Evolutionary conservation across 352 stramenopile genomes (phyloP), one percentile per base, ranked within the genome.

Genomic region (Phytophthora idaei): DNA sequence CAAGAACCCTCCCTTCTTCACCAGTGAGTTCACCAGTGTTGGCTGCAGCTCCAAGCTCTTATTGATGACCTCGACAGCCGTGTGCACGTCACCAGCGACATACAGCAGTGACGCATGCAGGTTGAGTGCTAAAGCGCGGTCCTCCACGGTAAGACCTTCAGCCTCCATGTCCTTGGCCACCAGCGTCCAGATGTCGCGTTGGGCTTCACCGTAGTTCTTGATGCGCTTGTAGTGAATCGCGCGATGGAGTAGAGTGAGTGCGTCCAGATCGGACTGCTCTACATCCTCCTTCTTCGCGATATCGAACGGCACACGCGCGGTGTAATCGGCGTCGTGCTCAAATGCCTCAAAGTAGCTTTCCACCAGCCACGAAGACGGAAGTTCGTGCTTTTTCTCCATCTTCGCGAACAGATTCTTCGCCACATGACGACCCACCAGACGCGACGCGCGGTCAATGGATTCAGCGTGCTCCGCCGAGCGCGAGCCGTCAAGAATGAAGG

Each of bases 301-400:
- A 34, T 91, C 81, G 29, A 81, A 82, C 9, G 84, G 74, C 11
- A 93, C 63, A 31, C 80, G 74, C 7, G 80, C 73, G 21, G 74
- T 73, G 50, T 86, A 77, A 61, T 95, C 86, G 8, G 73, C 74
- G 49, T 95, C 87, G 52, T 93, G 84, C 65, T 90, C 83, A 36
- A 95, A 94, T 32, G 84, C 84, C 45, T 92, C 83, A 66, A 95
- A 94, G 73, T 95, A 95, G 70, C 87, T 95, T 8, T 90, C 61
- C 34, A 93, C 85, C 28, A 95, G 77, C 87, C 86, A 95, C 15
- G 71, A 55, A 11, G 85, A 90, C 31, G 86, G 87, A 9, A 94
- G 70, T n/a, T 90, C 80, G 59, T 91, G 85, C 27, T 85, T 69
- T 64, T 85, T 80, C 37, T 88, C 71, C 83, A 94, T 93, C 12